Evolutionary conservation across 169 alveolate genomes (phyloP), one percentile per base, ranked within the genome.

Genomic region (Plasmodium gonderi): DNA sequence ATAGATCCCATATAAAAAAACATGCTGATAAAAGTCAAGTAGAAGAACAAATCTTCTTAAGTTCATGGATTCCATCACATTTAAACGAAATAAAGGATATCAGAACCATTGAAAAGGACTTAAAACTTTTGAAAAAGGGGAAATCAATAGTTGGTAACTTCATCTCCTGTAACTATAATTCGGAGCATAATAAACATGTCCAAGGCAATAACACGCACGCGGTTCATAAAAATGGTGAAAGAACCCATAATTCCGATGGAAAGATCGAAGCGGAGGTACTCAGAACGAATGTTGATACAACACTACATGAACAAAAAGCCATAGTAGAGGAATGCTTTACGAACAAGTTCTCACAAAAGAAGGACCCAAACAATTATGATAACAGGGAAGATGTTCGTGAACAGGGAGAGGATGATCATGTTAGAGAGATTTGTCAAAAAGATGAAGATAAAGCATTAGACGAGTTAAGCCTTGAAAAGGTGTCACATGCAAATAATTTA

Each of bases 61-160:
- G 92, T 26, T 95, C 96, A 2, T 96, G 97, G 97, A 93, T 92
- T 38, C 98, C 98, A 44, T 77, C 96, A 17, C 81, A 93, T 75
- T 94, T 96, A 60, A 90, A 95, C 47, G 97, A 96, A 75, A 94
- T 96, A 9, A 47, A 82, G 40, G 97, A 95, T 64, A 76, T 95
- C 31, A 91, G 89, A 36, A 93, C 94, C 5, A 91, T 96, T 38
- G 97, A 95, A 89, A 92, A 65, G 68, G 96, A 95, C 33, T 78
- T 92, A 36, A 91, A 85, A 47, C 80, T 76, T n/a, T 92, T 92
- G 64, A 82, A 72, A 47, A 82, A 82, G 6, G 92, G 94, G 33
- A 90, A 94, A 49, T 83, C 94, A 29, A 69, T 94, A 44, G 94
- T 79, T 54, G 87, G 80, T 31, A 91, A 94, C 29, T 80, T 93